Evolutionary conservation across 2,329 filamentous ascomycete species (phyloP).

Genomic region (Colletotrichum sojae): DNA sequence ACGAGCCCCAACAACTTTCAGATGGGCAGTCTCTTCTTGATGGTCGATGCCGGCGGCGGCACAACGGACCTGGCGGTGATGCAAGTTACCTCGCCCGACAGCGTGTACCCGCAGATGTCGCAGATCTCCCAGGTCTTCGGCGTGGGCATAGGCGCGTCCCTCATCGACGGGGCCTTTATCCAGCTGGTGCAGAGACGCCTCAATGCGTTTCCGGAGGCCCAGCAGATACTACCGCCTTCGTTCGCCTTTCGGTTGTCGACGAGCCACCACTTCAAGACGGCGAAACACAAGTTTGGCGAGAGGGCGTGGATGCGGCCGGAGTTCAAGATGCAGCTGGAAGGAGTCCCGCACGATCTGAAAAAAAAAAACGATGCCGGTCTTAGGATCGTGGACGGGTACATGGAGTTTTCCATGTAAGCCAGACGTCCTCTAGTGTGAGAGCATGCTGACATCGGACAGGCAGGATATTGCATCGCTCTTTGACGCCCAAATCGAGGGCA

Average conservation of each 20-base stretch:
- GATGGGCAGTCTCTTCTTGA: slow-evolving; percentile 57
- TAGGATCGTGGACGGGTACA: slow-evolving; percentile 56
- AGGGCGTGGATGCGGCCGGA: slow-evolving; percentile 56
- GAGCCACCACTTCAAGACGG: slow-evolving; percentile 54
- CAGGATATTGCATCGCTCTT: slow-evolving; percentile 21
- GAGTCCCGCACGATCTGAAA: slow-evolving; percentile 57
- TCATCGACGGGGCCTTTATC: slow-evolving; percentile 61
- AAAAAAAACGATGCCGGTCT: slow-evolving; percentile 53
- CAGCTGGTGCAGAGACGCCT: slow-evolving; percentile 56
- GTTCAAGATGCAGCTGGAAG: slow-evolving; percentile 60
- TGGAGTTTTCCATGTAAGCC: slow-evolving; percentile 56
- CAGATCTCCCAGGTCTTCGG: slow-evolving; percentile 58
- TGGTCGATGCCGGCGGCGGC: slow-evolving; percentile 62
- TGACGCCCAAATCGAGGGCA: slow-evolving; percentile 53
- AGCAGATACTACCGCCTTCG: slow-evolving; percentile 52
- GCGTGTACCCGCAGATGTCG: slow-evolving; percentile 48
- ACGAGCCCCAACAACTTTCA: slow-evolving; percentile 55
- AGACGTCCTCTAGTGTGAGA: background rate
- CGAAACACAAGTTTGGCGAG: slow-evolving; percentile 61
- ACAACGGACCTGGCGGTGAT: slow-evolving; percentile 63
- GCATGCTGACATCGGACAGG: background rate
- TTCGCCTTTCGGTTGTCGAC: slow-evolving; percentile 54
- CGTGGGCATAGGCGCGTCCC: slow-evolving; percentile 60
- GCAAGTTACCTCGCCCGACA: slow-evolving; percentile 52
- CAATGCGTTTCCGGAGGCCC: slow-evolving; percentile 52